phyloP scores from a whole-genome alignment of 208 protist genomes.

The Acanthamoeba polyphaga region DNA sequence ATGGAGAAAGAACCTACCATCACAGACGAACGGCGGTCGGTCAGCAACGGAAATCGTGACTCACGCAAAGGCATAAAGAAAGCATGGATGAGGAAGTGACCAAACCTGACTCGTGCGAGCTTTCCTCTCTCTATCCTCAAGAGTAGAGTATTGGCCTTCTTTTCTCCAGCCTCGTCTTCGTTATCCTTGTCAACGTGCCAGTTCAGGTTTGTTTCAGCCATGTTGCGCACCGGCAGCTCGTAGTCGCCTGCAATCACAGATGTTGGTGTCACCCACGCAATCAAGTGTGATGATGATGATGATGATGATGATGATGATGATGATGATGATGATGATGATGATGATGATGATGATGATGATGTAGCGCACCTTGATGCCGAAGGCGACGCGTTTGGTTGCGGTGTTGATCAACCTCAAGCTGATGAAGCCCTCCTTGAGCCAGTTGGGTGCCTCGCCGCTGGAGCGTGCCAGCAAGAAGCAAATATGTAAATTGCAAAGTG shows the following conservation, averaged over 20 bases:
- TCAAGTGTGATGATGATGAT: too few relatives aligned
- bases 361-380: neutral
- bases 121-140: neutral
- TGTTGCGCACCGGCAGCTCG: conserved; percentile 1
- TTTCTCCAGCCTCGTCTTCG: neutral
- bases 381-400: neutral
- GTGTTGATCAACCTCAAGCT: neutral
- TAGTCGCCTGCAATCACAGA: neutral
- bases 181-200: conserved; percentile 54
- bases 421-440: neutral
- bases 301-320: too few relatives aligned
- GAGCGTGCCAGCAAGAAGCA: neutral
- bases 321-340: too few relatives aligned
- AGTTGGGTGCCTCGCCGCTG: neutral
- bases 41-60: neutral
- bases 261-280: neutral
- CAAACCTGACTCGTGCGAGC: conserved; percentile 6
- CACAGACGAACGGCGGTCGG: neutral
- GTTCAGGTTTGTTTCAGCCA: neutral
- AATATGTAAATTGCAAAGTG: neutral
- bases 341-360: neutral
- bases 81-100: neutral
- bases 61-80: neutral
- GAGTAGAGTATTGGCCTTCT: neutral
- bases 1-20: neutral